A percentile compares a stretch with the other conserved stretches of the same genome.
These are phyloP conservation scores for Pholiota microspora DNA, from an alignment of 768 basidiomycete species.

Conservation along the genomic window DNA sequence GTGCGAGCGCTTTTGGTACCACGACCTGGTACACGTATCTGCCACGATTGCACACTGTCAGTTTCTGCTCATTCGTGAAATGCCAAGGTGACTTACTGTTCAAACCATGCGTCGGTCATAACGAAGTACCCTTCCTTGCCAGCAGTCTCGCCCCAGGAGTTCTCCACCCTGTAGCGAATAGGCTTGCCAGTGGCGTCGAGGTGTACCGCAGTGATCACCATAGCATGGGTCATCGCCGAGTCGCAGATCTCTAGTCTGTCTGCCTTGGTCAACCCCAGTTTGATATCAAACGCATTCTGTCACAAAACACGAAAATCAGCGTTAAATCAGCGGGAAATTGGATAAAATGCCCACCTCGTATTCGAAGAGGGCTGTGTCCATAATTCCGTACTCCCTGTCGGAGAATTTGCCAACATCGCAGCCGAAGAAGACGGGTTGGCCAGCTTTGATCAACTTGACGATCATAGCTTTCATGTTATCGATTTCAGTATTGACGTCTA, in stretches of 20 bases:
- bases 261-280: slow-evolving; percentile 78
- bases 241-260: slow-evolving; percentile 81
- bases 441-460: slow-evolving; percentile 83
- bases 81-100: slow-evolving; percentile 81
- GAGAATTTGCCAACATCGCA: slow-evolving; percentile 94
- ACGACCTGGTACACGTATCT: slow-evolving; percentile 95
- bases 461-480: slow-evolving; percentile 80
- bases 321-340: not conserved
- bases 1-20: slow-evolving; percentile 75
- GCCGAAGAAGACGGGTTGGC: slow-evolving; percentile 91
- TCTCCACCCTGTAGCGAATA: slow-evolving; percentile 95
- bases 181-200: slow-evolving; percentile 72
- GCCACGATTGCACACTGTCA: not conserved
- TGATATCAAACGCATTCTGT: slow-evolving; percentile 82
- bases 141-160: slow-evolving; percentile 81
- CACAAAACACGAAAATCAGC: not conserved
- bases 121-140: slow-evolving; percentile 89
- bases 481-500: slow-evolving; percentile 91
- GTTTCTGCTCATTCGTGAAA: no score
- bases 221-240: slow-evolving; percentile 92
- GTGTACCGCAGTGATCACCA: slow-evolving; percentile 94
- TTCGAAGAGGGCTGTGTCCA: slow-evolving; percentile 83
- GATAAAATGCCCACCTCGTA: slow-evolving; percentile 55
- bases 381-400: slow-evolving; percentile 68
- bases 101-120: slow-evolving; percentile 93